Conservation (phyloP, 768 basidiomycete genomes). For the Flagelloscypha sp. region DNA sequence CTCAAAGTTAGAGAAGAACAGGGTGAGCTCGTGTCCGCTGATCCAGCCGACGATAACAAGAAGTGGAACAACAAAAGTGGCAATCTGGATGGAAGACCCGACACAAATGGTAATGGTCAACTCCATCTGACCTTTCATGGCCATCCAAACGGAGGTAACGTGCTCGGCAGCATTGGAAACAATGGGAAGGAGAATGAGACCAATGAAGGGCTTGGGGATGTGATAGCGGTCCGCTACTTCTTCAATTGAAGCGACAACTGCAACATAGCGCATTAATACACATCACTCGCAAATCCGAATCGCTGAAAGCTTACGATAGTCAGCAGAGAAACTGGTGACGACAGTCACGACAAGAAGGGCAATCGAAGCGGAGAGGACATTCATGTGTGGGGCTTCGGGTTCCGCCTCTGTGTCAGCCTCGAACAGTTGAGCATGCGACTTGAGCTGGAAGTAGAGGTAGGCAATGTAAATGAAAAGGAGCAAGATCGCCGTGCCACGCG, state of each 20-base stretch:
- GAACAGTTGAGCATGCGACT: conserved; percentile 64
- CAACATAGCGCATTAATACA: not conserved
- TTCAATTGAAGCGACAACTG: conserved; percentile 88
- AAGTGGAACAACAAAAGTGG: conserved; percentile 78
- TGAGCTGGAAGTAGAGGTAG: conserved; percentile 73
- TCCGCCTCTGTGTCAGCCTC: conserved; percentile 30
- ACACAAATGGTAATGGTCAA: conserved; percentile 75
- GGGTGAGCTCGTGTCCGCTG: conserved; percentile 60
- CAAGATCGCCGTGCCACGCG: conserved; percentile 72
- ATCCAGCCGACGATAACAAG: conserved; percentile 88
- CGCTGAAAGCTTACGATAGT: conserved; percentile 52
- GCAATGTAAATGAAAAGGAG: conserved; percentile 66
- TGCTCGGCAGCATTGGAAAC: conserved; percentile 87
- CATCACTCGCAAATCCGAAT: not conserved
- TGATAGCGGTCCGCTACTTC: conserved; percentile 76
- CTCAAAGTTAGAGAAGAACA: conserved; percentile 86
- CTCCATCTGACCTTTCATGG: conserved; percentile 66
- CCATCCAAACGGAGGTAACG: conserved; percentile 82
- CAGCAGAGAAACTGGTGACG: conserved; percentile 82
- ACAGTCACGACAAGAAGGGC: conserved; percentile 69
- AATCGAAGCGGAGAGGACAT: conserved; percentile 50
- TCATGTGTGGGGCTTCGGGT: conserved; percentile 47
- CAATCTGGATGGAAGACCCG: conserved; percentile 83
- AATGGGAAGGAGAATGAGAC: conserved; percentile 79
- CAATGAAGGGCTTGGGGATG: conserved; percentile 82